phyloP scores from a whole-genome alignment of 2,329 filamentous ascomycete species.

The Monosporascus sp. region DNA sequence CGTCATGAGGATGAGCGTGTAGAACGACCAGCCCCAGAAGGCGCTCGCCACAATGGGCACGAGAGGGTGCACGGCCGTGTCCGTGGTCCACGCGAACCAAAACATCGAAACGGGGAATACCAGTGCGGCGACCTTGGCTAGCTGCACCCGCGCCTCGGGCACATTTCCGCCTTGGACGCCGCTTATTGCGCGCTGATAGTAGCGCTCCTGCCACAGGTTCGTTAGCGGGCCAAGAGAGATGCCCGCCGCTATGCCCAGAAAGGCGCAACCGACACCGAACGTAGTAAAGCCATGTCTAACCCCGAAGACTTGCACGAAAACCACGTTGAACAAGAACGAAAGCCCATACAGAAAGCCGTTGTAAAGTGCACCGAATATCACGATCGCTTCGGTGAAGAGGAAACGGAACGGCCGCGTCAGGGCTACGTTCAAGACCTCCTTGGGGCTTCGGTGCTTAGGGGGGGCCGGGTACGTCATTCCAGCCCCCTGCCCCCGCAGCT shows the following conservation, averaged over 20 bases:
- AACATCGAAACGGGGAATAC: conserved; percentile 27
- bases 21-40: conserved; percentile 46
- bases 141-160: conserved; percentile 37
- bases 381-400: conserved; percentile 40
- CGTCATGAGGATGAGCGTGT: conserved; percentile 44
- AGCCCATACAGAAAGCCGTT: conserved; percentile 45
- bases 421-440: conserved; percentile 35
- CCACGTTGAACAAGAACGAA: conserved; percentile 44
- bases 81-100: conserved; percentile 32
- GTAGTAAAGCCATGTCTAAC: conserved; percentile 32
- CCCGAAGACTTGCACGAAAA: conserved; percentile 44
- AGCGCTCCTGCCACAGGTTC: conserved; percentile 38
- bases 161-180: conserved; percentile 27
- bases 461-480: conserved; percentile 21
- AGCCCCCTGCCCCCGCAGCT: conserved; percentile 18
- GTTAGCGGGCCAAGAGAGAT: conserved; percentile 37
- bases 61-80: conserved; percentile 31
- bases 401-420: conserved; percentile 43
- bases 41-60: conserved; percentile 43
- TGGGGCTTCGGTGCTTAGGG: conserved; percentile 29
- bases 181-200: conserved; percentile 31
- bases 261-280: conserved; percentile 34
- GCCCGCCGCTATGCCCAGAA: conserved; percentile 31
- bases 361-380: conserved; percentile 41
- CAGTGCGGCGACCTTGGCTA: conserved; percentile 35